Evolutionary conservation across 768 basidiomycete genomes (phyloP).

Genomic region (Daedalea quercina): DNA sequence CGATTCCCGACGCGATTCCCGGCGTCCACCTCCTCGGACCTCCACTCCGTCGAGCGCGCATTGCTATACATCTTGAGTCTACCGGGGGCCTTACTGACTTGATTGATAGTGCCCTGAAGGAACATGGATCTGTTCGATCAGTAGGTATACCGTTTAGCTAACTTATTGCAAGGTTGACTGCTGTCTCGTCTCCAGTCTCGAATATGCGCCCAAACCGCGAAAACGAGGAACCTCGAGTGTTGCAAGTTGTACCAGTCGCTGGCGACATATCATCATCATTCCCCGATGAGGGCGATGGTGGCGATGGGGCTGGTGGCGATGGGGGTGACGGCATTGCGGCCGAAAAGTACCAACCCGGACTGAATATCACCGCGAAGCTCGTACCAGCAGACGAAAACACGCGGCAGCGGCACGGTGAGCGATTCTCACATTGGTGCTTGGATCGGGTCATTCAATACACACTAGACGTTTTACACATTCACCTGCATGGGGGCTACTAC

Average conservation of each 20-base stretch:
- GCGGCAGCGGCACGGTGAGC: constrained; percentile 14
- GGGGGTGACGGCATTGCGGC: not conserved
- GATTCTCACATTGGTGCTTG: not conserved
- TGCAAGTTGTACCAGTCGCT: constrained; percentile 22
- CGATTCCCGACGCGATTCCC: not conserved
- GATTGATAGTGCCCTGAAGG: constrained; percentile 22
- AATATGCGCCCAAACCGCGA: constrained; percentile 16
- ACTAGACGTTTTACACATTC: constrained; percentile 17
- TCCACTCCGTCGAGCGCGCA: not conserved
- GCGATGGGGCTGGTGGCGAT: constrained; percentile 1
- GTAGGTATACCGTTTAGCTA: constrained; percentile 10
- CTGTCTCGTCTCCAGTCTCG: constrained; percentile 7
- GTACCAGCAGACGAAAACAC: constrained; percentile 4
- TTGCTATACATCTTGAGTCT: not conserved
- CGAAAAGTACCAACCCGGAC: constrained; percentile 12
- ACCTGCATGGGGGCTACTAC: constrained; percentile 23
- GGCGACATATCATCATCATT: constrained; percentile 14
- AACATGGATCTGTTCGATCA: constrained; percentile 24
- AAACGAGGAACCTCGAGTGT: constrained; percentile 16
- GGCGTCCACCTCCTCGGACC: too few relatives aligned
- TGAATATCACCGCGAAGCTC: constrained; percentile 18
- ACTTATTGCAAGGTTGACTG: not conserved
- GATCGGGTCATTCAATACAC: not conserved
- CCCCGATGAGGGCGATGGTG: constrained; percentile 4
- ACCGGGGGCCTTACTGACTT: not conserved